Evolutionary conservation across 768 basidiomycete species (phyloP), one percentile per base, ranked within the genome.

Genomic region (Pseudohyphozyma bogoriensis): DNA sequence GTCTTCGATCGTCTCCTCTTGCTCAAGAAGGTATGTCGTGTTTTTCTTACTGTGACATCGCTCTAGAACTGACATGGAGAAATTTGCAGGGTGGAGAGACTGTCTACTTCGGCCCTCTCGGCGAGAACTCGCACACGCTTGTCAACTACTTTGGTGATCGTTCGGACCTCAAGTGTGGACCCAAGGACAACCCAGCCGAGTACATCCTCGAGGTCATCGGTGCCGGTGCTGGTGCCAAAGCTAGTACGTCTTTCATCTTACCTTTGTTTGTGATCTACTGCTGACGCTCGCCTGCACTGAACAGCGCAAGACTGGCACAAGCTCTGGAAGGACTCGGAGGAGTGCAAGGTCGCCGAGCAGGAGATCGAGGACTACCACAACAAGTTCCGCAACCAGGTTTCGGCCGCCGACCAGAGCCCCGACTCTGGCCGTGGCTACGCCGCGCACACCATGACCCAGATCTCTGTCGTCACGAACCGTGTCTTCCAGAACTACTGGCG

Each of bases 21-120:
- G 56, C 70, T 79, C 35, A 82, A 89, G 70, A 76, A 76, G 58
- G 50, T 51, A 26, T 20, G 50, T 33, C 32, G 10, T 15, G 13
- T 20, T 70, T 74, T 46, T 73, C 73, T 4, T 87, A 90, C 75
- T 75, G 89, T 44, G 78, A 84, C 13, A 78, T 1, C 82, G 42
- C 81, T 91, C n/a, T n/a, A n/a, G n/a, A n/a, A 80, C 63, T 89
- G 87, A 3, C 88, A 89, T 71, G 84, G 87, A 31, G 89, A 91
- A 66, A 76, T 91, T 22, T 91, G 88, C 76, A 77, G 28, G 90
- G 90, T 3, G 90, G 90, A 8, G 83, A 87, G 72, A 89, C 87
- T 0, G 88, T 92, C 16, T 67, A 64, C 51, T 64, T 63, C 20
- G 66, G 66, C 5, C 83, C 92, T 87, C 78, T 88, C 29, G 87